Evolutionary conservation across 2,329 filamentous ascomycete genomes (phyloP).

Genomic region (Berkeleyomyces rouxiae): DNA sequence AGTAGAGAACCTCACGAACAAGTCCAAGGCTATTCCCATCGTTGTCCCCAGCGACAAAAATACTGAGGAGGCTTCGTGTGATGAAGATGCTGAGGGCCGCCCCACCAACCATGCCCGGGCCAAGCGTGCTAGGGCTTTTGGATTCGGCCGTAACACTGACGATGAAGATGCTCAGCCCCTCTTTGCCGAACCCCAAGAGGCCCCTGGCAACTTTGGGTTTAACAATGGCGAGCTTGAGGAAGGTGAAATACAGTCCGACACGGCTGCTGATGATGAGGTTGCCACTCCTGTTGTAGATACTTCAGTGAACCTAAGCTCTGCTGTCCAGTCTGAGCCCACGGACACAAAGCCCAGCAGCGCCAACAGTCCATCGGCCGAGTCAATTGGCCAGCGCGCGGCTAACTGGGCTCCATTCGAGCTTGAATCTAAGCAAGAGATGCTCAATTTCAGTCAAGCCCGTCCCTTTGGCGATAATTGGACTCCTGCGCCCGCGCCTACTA

Average conservation of each 20-base stretch:
- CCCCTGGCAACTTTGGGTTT: slow-evolving; percentile 16
- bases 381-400: slow-evolving; percentile 30
- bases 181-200: slow-evolving; percentile 42
- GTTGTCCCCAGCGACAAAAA: slow-evolving; percentile 38
- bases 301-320: slow-evolving; percentile 32
- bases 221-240: slow-evolving; percentile 15
- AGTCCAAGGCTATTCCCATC: slow-evolving; percentile 73
- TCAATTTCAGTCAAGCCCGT: slow-evolving; percentile 34
- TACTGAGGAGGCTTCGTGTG: slow-evolving; percentile 19
- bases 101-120: slow-evolving; percentile 47
- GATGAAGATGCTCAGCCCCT: slow-evolving; percentile 58
- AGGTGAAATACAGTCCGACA: slow-evolving; percentile 16
- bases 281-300: slow-evolving; percentile 27
- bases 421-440: slow-evolving; percentile 30
- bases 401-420: slow-evolving; percentile 48
- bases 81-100: slow-evolving; percentile 37
- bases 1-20: slow-evolving; percentile 47
- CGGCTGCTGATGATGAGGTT: slow-evolving; percentile 23
- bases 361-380: slow-evolving; percentile 35
- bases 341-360: slow-evolving; percentile 36
- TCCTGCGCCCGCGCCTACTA: slow-evolving; percentile 8
- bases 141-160: slow-evolving; percentile 23
- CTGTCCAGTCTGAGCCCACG: slow-evolving; percentile 33
- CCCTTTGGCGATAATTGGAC: slow-evolving; percentile 37
- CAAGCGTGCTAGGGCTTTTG: slow-evolving; percentile 54